A percentile compares a stretch with the other conserved stretches of the same genome.
Evolutionary conservation across 192 early-diverging fungal genomes (phyloP).

Genomic region (Oehlia diaphana): DNA sequence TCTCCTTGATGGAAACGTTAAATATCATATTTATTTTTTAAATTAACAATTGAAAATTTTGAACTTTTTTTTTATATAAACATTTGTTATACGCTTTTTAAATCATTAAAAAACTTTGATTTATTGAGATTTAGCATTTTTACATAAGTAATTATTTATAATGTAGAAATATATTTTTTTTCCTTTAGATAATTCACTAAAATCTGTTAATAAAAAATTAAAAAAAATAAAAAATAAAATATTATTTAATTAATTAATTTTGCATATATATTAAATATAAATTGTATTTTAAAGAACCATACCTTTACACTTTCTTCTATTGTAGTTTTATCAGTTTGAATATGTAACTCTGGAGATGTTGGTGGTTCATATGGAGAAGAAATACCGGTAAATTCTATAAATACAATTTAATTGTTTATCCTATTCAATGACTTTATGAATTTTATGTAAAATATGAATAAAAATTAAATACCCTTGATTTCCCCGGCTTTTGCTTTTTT

Average conservation of each 20-base stretch:
- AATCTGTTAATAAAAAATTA: slow-evolving; percentile 13
- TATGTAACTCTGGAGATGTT: slow-evolving; percentile 77
- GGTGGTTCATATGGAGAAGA: slow-evolving; percentile 91
- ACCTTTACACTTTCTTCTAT: slow-evolving; percentile 73
- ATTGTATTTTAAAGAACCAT: neutral
- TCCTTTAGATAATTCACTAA: slow-evolving; percentile 14
- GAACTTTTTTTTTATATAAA: no score
- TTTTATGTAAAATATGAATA: no score
- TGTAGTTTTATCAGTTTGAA: slow-evolving; percentile 71
- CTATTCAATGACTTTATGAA: no score
- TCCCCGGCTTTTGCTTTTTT: slow-evolving; percentile 92
- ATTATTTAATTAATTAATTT: neutral
- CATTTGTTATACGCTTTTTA: no score
- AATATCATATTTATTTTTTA: no score
- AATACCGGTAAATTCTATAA: slow-evolving; percentile 87
- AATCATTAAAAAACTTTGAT: neutral
- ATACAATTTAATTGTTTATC: no score
- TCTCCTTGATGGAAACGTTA: neutral
- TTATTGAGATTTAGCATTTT: neutral
- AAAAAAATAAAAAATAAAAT: no score
- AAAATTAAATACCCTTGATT: slow-evolving; percentile 65
- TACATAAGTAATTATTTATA: slow-evolving; percentile 10
- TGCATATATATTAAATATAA: neutral
- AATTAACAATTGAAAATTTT: no score
- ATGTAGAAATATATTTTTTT: slow-evolving; percentile 26